Conservation (phyloP, 441 rosid genomes). For the Populus trichocarpa region DNA sequence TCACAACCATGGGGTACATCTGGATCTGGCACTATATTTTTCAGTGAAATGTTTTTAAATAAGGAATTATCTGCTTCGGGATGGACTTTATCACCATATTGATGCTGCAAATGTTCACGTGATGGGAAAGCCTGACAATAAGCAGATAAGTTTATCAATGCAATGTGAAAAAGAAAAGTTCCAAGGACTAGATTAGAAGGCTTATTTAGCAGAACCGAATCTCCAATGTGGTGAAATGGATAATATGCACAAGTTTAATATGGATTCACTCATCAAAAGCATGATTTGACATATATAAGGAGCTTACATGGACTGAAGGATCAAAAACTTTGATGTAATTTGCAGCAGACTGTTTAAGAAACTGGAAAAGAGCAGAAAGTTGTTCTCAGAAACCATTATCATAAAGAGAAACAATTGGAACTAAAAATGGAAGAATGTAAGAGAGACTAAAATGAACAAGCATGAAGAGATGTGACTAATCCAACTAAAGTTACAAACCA, state of each 20-base stretch:
- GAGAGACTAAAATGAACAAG: not conserved
- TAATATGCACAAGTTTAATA: not conserved
- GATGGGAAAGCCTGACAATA: conserved; percentile 61
- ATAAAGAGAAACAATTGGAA: conserved; percentile 6
- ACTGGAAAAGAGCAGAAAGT: conserved; percentile 42
- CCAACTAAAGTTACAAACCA: not conserved
- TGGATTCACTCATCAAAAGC: not conserved
- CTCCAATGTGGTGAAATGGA: not conserved
- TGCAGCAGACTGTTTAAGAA: conserved; percentile 70
- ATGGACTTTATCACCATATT: conserved; percentile 49
- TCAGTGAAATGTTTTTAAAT: conserved; percentile 40
- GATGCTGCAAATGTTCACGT: conserved; percentile 68
- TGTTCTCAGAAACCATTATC: conserved; percentile 16
- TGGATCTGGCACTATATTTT: conserved; percentile 72
- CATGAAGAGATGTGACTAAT: not conserved
- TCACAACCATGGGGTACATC: conserved; percentile 75
- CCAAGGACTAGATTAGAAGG: not conserved
- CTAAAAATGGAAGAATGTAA: not conserved
- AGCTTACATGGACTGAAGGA: conserved; percentile 76
- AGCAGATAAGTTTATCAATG: conserved; percentile 18
- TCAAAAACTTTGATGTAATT: conserved; percentile 68
- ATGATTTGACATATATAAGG: not conserved
- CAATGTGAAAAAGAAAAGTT: not conserved
- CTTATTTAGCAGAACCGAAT: not conserved
- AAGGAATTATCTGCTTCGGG: conserved; percentile 44